Percentiles rank a stretch among this genome's conserved stretches.
Evolutionary conservation across 2,329 filamentous ascomycete species (phyloP).

Genomic region (Pseudogymnoascus sp.): DNA sequence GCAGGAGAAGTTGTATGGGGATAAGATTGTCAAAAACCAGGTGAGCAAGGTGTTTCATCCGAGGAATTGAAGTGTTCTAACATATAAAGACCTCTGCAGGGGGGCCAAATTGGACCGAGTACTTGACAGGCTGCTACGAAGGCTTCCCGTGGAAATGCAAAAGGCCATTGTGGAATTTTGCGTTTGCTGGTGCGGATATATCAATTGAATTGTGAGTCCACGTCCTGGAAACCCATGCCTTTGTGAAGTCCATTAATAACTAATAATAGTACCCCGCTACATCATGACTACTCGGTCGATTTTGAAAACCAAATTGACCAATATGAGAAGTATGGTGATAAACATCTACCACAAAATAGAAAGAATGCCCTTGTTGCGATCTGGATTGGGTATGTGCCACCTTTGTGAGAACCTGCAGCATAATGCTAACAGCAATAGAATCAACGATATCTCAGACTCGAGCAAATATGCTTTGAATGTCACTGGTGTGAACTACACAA

Average conservation of each 20-base stretch:
- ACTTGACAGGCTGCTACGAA: conserved; percentile 41
- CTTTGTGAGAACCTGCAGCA: not conserved
- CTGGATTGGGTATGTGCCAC: conserved; percentile 36
- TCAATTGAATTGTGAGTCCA: conserved; percentile 32
- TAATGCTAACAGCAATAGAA: conserved; percentile 18
- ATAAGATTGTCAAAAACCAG: conserved; percentile 45
- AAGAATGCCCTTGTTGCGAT: conserved; percentile 37
- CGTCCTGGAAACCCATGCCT: not conserved
- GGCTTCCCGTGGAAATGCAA: conserved; percentile 37
- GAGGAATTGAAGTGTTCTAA: not conserved
- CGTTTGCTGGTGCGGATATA: conserved; percentile 45
- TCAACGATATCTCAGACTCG: conserved; percentile 48
- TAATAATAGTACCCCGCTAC: conserved; percentile 35
- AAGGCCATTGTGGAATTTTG: conserved; percentile 47
- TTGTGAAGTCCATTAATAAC: not conserved
- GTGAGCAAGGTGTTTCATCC: not conserved
- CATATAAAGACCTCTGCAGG: conserved; percentile 41
- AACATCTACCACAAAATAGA: conserved; percentile 19
- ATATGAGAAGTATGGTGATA: conserved; percentile 34
- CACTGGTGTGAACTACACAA: conserved; percentile 33
- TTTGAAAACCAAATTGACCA: conserved; percentile 43
- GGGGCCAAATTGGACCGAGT: conserved; percentile 47
- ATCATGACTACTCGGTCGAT: conserved; percentile 42
- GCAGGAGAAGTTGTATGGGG: conserved; percentile 33
- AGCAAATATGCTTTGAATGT: conserved; percentile 32